These are phyloP conservation scores for Lathyrus sativus DNA, from an alignment of 306 rosid genomes.

Conservation along the genomic window DNA sequence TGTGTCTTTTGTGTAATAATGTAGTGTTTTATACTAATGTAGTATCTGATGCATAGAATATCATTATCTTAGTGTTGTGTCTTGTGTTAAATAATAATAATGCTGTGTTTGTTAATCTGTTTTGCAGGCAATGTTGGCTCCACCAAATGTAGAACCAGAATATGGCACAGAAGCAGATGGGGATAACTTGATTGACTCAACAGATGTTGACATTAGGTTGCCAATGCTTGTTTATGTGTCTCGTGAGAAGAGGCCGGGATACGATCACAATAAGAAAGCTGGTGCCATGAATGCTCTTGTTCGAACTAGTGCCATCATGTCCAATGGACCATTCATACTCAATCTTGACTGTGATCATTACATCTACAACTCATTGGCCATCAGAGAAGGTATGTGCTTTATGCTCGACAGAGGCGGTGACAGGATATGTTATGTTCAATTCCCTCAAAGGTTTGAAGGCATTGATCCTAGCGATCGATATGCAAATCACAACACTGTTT, in stretches of 20 bases:
- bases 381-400: conserved; percentile 92
- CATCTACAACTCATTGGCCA: conserved; percentile 71
- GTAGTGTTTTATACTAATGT: neutral
- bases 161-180: conserved; percentile 68
- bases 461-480: conserved; percentile 80
- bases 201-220: conserved; percentile 68
- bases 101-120: neutral
- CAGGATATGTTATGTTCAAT: conserved; percentile 79
- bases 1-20: neutral
- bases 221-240: conserved; percentile 88
- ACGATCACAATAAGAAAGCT: conserved; percentile 88
- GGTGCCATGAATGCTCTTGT: conserved; percentile 93
- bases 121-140: conserved; percentile 84
- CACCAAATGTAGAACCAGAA: conserved; percentile 73
- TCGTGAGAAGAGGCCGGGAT: conserved; percentile 81
- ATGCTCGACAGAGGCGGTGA: conserved; percentile 93
- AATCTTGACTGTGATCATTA: conserved; percentile 92
- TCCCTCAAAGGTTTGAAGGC: conserved; percentile 90
- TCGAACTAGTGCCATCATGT: conserved; percentile 86
- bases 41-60: conserved; percentile 4
- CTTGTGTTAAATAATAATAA: neutral
- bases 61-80: neutral
- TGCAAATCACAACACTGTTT: conserved; percentile 86
- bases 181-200: conserved; percentile 68
- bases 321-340: conserved; percentile 84